Evolutionary conservation across 257 asterid species (phyloP).

Genomic region (Avicennia marina): DNA sequence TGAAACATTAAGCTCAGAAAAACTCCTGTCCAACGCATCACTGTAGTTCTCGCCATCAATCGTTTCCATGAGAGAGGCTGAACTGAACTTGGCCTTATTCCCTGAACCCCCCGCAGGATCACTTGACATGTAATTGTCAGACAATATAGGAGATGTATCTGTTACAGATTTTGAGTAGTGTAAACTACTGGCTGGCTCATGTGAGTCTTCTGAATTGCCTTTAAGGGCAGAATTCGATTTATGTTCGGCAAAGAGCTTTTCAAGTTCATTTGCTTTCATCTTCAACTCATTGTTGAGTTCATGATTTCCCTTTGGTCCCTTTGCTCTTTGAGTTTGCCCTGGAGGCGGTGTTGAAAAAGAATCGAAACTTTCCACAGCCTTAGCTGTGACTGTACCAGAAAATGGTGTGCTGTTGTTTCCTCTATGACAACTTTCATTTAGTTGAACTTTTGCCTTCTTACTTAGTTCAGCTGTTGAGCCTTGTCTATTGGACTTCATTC

Average conservation of each 20-base stretch:
- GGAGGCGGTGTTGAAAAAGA: constrained; percentile 53
- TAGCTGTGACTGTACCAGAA: constrained; percentile 36
- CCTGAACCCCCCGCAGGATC: constrained; percentile 44
- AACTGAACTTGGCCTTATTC: constrained; percentile 31
- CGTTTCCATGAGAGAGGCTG: constrained; percentile 23
- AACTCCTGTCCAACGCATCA: constrained; percentile 38
- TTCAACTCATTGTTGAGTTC: constrained; percentile 81
- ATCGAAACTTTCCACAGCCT: constrained; percentile 35
- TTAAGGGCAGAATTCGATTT: constrained; percentile 40
- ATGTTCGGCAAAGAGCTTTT: constrained; percentile 83
- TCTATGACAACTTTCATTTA: constrained; percentile 30
- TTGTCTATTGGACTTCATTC: constrained; percentile 36
- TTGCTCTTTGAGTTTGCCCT: constrained; percentile 53
- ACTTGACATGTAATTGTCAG: constrained; percentile 25
- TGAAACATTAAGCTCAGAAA: constrained; percentile 52
- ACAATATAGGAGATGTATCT: constrained; percentile 31
- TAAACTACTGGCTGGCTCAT: constrained; percentile 34
- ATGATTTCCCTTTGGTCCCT: constrained; percentile 73
- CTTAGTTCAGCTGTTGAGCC: constrained; percentile 37
- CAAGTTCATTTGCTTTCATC: constrained; percentile 91
- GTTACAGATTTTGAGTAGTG: constrained; percentile 30
- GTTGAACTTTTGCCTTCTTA: constrained; percentile 39
- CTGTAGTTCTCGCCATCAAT: constrained; percentile 34
- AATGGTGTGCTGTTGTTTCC: constrained; percentile 31
- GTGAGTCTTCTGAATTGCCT: constrained; percentile 43